Evolutionary conservation across 805 yeast species (phyloP), one percentile per base, ranked within the genome.

Genomic region (Kuraishia ogatae): DNA sequence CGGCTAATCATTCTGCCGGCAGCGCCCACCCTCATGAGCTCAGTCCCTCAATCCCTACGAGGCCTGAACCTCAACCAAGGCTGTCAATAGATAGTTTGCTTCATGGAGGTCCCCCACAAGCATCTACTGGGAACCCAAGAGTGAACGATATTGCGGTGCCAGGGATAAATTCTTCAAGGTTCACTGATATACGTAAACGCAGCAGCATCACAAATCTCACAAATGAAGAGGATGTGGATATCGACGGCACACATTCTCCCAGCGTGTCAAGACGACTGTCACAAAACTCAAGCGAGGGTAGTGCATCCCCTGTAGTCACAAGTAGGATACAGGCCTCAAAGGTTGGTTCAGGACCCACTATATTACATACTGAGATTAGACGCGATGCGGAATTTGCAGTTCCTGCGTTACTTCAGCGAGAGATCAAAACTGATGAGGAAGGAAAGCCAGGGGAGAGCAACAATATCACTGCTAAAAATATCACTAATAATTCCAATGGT

Each of bases 221-320:
- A 7, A 77, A 79, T 57, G 79, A 73, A 52, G 71, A 67, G 13
- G 81, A 76, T 58, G 71, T 74, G 21, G 82, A 75, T 52, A 62
- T 73, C 24, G 67, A 68, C 24, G 80, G 79, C 0, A 70, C 67
- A 28, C 72, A 64, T 52, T 70, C 77, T 0, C 72, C 75, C 13
- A 68, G 68, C 54, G 58, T 68, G 7, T 66, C 69, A 2, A 64
- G 73, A 56, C 58, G 71, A 17, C 43, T 62, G 35, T 62, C 69
- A 4, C 56, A 59, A 39, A 66, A 64, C 17, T 52, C 61, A 2
- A 56, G 56, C 48, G 62, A 64, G 53, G 67, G 61, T 46, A 54
- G 58, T 1, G 61, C 57, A 46, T 63, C 69, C 1, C 69, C 70
- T 0, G 61, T 62, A 0, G 35, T 63, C 7, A 47, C 22, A 21